Evolutionary conservation across 1,139 yeast species (phyloP), one percentile per base, ranked within the genome.

Genomic region (Scheffersomyces titani): DNA sequence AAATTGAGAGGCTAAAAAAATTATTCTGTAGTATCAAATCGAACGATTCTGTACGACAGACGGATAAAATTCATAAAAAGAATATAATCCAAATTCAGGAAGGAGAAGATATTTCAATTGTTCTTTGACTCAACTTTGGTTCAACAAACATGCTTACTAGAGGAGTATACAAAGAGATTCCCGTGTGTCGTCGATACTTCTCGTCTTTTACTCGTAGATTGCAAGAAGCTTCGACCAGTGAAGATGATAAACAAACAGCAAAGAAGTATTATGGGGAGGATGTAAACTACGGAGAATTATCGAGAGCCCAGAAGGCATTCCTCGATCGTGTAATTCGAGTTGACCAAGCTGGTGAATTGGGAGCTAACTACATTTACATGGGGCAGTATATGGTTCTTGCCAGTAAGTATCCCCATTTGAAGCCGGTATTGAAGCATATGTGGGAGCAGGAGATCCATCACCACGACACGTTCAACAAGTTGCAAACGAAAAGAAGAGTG

Each of bases 291-390:
- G 83, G 83, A 1, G 70, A 80, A 5, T 68, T 86, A 53, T 80
- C 86, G 3, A 74, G 74, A 51, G 90, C 90, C 0, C 93, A 89
- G 66, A 78, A 77, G 60, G 92, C 92, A 1, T 90, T 82, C 61
- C 78, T 92, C 36, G 92, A 90, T 57, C 75, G 94, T 58, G 87
- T 88, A 1, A 85, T 94, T 24, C 80, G 99, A 54, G 99, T 94
- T 7, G 98, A 94, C 68, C 99, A 94, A 72, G 98, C 99, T 1
- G 99, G 99, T 47, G 99, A 94, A 70, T 82, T 94, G n/a, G 99
- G 98, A 2, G 99, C 99, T 1, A 88, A 96, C 71, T 88, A 89
- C 65, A 94, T 94, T 57, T 94, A 94, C 72, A 86, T 88, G 60
- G 99, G 98, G 16, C 99, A 94, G 71, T 90, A 88, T 65, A 78